Evolutionary conservation across 1,284 basidiomycete genomes (phyloP), one percentile per base, ranked within the genome.

Genomic region (Ganoderma boninense): DNA sequence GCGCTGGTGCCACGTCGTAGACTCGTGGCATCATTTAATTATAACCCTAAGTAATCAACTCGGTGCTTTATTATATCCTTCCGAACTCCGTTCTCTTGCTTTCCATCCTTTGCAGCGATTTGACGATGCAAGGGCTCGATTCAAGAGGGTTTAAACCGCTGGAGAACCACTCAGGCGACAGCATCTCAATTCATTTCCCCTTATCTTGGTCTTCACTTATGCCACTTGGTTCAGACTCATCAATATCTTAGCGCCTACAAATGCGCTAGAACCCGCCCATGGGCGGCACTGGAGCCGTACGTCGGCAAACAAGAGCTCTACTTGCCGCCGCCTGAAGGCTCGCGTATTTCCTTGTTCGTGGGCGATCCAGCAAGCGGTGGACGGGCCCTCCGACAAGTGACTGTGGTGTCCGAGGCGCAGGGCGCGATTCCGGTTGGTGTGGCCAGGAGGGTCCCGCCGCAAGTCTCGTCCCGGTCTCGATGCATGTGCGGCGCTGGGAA

Each of bases 231-330:
- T 59, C 40, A 16, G 35, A 60, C 61, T 52, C 66, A 67, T 63
- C 61, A 60, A 62, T 62, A 23, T 66, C 57, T 52, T 61, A 66
- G 65, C 65, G 59, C 44, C n/a, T 46, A 60, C 46, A 46, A 60
- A 67, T 54, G 54, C 60, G 62, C 40, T 56, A 40, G 29, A 6
- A 52, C 32, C 7, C 29, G 57, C 35, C 18, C n/a, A n/a, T n/a
- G n/a, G n/a, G 20, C 40, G 29, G 29, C 29, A 32, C 4, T 32
- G 57, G 57, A 20, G 57, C 57, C 57, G n/a, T 13, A 40, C 57
- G 20, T 40, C 20, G 57, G 57, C 57, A 60, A 60, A 60, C 60
- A 62, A 62, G 49, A 43, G 29, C 57, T 26, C 32, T 32, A 20
- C 32, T 20, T 60, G 32, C 40, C 57, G 32, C 35, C 57, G 57